Percentiles rank a stretch among this genome's conserved stretches.
Evolutionary conservation across 257 asterid genomes (phyloP).

Genomic region (Nicotiana tabacum): DNA sequence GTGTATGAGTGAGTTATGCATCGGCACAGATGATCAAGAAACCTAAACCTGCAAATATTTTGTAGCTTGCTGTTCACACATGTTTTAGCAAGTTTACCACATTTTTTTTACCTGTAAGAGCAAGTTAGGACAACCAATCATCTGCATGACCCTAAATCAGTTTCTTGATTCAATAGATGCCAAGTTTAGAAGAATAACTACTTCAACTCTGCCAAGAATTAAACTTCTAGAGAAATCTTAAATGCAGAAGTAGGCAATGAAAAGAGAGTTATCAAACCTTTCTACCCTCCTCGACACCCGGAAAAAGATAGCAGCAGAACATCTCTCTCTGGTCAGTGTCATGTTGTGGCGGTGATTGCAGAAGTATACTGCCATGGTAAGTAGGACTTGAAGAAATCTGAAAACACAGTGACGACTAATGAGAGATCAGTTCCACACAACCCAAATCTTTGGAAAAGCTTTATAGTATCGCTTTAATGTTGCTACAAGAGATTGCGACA

Average conservation of each 20-base stretch:
- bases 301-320: constrained; percentile 79
- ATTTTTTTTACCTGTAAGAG: too few relatives aligned
- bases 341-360: constrained; percentile 54
- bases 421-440: not conserved
- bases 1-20: not conserved
- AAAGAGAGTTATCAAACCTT: constrained; percentile 36
- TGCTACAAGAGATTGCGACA: not conserved
- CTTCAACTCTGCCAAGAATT: not conserved
- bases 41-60: too few relatives aligned
- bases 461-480: not conserved
- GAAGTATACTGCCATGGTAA: constrained; percentile 51
- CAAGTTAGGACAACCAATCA: too few relatives aligned
- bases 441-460: not conserved
- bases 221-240: not conserved
- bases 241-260: not conserved
- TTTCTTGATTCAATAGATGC: not conserved
- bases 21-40: too few relatives aligned
- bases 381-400: constrained; percentile 59
- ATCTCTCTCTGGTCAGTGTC: constrained; percentile 69
- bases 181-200: not conserved
- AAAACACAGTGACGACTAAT: not conserved
- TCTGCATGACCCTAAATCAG: too few relatives aligned
- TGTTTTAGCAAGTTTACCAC: too few relatives aligned
- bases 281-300: constrained; percentile 44
- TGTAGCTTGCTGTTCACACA: too few relatives aligned